phyloP scores from a whole-genome alignment of 2,329 filamentous ascomycete species.

The Fusarium sp. region DNA sequence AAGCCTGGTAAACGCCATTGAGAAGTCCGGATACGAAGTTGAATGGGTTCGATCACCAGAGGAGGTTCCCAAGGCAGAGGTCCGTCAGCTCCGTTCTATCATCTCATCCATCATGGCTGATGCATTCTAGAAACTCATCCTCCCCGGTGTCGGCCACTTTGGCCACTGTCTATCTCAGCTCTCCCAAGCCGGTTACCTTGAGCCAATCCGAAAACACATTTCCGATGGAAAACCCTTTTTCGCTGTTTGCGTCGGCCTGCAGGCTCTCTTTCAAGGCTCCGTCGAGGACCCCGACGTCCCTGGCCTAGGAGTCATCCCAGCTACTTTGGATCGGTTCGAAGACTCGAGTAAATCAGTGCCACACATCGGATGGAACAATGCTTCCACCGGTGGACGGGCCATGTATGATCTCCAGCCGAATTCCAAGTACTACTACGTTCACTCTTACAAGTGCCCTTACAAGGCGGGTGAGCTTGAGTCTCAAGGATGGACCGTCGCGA shows the following conservation, averaged over 20 bases:
- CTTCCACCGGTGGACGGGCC: constrained; percentile 67
- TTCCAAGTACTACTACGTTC: constrained; percentile 99
- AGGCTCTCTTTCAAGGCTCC: constrained; percentile 89
- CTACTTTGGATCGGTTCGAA: constrained; percentile 79
- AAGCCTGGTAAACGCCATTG: constrained; percentile 96
- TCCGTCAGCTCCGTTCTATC: constrained; percentile 55
- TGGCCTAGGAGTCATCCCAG: constrained; percentile 81
- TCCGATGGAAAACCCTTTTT: constrained; percentile 95
- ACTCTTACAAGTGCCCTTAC: constrained; percentile 90
- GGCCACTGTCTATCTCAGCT: constrained; percentile 94
- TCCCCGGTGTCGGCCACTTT: constrained; percentile 97
- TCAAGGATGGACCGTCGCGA: constrained; percentile 92
- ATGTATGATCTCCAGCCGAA: constrained; percentile 82
- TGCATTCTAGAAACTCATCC: constrained; percentile 79
- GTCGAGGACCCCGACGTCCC: constrained; percentile 77
- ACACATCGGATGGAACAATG: constrained; percentile 98
- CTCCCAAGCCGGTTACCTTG: constrained; percentile 81
- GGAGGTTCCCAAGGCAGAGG: constrained; percentile 86
- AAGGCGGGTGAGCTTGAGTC: constrained; percentile 76
- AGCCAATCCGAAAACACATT: constrained; percentile 85
- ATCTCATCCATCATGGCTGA: constrained; percentile 18
- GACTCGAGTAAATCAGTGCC: constrained; percentile 87
- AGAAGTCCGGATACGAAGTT: constrained; percentile 91
- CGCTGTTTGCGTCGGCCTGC: constrained; percentile 95
- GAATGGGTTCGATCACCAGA: constrained; percentile 90